These are phyloP conservation scores for Phytophthora cajani DNA, from an alignment of 352 stramenopile species.

Conservation along the genomic window DNA sequence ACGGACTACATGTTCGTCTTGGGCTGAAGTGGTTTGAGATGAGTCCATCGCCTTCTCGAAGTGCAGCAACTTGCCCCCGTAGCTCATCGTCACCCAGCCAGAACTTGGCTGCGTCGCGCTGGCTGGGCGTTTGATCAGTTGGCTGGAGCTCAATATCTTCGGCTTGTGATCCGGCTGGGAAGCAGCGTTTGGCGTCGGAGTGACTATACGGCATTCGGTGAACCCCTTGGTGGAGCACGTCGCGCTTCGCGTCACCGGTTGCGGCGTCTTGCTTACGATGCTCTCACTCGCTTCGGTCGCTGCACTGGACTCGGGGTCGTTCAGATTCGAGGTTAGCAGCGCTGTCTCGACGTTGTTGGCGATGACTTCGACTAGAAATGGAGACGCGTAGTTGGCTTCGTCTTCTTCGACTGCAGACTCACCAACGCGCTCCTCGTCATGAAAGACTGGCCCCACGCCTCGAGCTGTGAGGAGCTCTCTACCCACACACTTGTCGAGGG, in stretches of 20 bases:
- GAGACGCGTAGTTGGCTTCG: slow-evolving; percentile 21
- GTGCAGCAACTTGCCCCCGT: slow-evolving; percentile 45
- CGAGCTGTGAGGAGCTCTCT: slow-evolving; percentile 22
- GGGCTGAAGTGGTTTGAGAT: background rate
- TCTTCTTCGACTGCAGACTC: slow-evolving; percentile 15
- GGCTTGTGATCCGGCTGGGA: background rate
- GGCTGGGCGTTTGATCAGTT: slow-evolving; percentile 25
- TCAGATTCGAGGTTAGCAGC: slow-evolving; percentile 13
- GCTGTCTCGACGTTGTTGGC: slow-evolving; percentile 29
- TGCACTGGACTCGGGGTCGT: background rate
- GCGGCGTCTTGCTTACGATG: background rate
- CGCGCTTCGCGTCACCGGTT: background rate
- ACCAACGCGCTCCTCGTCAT: slow-evolving; percentile 1
- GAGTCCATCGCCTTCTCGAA: slow-evolving; percentile 37
- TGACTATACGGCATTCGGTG: slow-evolving; percentile 1
- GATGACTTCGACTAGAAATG: slow-evolving; percentile 33
- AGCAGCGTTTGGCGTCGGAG: background rate
- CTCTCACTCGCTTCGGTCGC: background rate
- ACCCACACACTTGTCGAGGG: slow-evolving; percentile 21
- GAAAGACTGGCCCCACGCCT: slow-evolving; percentile 24
- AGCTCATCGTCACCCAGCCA: slow-evolving; percentile 50
- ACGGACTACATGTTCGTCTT: background rate
- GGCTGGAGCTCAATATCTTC: background rate
- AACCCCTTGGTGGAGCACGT: slow-evolving; percentile 5
- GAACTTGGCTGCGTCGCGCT: slow-evolving; percentile 35